Conservation (phyloP, 2,329 filamentous ascomycete species). For the Aspergillus sp. region DNA sequence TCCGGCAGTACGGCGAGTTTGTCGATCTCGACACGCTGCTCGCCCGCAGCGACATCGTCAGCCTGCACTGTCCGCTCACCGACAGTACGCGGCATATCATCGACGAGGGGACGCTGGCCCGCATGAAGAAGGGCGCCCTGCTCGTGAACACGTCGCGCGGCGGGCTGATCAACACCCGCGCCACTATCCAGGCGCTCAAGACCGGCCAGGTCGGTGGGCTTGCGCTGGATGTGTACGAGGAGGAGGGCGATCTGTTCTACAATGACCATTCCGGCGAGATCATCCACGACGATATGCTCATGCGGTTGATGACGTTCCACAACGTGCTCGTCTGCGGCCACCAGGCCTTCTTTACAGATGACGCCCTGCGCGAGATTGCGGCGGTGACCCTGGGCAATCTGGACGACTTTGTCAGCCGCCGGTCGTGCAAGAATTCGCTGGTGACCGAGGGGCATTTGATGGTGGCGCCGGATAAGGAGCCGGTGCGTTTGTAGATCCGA, state of each 20-base stretch:
- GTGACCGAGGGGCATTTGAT: slow-evolving; percentile 30
- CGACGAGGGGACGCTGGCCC: slow-evolving; percentile 51
- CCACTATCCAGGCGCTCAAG: slow-evolving; percentile 63
- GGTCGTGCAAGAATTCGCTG: slow-evolving; percentile 30
- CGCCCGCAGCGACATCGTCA: slow-evolving; percentile 59
- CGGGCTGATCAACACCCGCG: slow-evolving; percentile 60
- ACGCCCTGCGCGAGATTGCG: slow-evolving; percentile 64
- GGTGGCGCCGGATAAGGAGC: slow-evolving; percentile 22
- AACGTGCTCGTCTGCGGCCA: slow-evolving; percentile 68
- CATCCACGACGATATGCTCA: slow-evolving; percentile 65
- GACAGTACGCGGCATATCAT: slow-evolving; percentile 61
- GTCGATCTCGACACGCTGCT: slow-evolving; percentile 56
- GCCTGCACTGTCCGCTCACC: slow-evolving; percentile 65
- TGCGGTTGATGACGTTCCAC: slow-evolving; percentile 66
- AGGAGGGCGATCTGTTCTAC: slow-evolving; percentile 61
- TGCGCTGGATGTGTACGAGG: slow-evolving; percentile 68
- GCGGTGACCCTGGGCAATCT: slow-evolving; percentile 60
- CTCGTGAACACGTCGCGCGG: slow-evolving; percentile 67
- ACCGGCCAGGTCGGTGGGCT: slow-evolving; percentile 59
- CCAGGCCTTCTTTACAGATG: slow-evolving; percentile 68
- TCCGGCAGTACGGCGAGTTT: slow-evolving; percentile 52
- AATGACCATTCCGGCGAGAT: slow-evolving; percentile 64
- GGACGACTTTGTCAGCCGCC: slow-evolving; percentile 28
- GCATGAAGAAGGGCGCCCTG: slow-evolving; percentile 61
- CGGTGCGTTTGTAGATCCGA: slow-evolving; percentile 27